Evolutionary conservation across 352 stramenopile species (phyloP).

Genomic region (Globisporangium abappressorium): DNA sequence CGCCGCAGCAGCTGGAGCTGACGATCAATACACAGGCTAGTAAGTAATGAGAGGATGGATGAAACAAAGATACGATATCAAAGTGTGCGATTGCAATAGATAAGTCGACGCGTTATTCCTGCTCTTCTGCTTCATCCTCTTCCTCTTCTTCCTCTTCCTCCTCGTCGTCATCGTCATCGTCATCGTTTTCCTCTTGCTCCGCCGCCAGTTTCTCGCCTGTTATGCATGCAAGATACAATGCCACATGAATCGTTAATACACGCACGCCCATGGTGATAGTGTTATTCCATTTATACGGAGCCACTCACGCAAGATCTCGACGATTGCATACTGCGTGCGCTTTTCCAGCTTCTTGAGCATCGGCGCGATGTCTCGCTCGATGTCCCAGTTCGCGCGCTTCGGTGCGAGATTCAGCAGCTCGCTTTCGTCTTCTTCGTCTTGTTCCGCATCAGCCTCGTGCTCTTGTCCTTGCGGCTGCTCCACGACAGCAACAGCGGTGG

Average conservation of each 20-base stretch:
- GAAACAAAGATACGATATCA: slow-evolving; percentile 6
- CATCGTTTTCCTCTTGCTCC: slow-evolving; percentile 58
- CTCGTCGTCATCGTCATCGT: slow-evolving; percentile 55
- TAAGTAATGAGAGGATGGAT: slow-evolving; percentile 29
- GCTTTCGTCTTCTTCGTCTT: slow-evolving; percentile 50
- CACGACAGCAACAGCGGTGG: neutral
- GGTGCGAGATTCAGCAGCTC: slow-evolving; percentile 74
- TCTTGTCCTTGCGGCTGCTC: slow-evolving; percentile 20
- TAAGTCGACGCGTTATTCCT: slow-evolving; percentile 6
- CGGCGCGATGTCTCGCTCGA: slow-evolving; percentile 82
- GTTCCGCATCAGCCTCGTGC: slow-evolving; percentile 19
- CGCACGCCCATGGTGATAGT: neutral
- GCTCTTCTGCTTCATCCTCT: slow-evolving; percentile 35
- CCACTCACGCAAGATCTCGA: slow-evolving; percentile 80
- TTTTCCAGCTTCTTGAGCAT: slow-evolving; percentile 87
- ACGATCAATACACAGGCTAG: too few relatives aligned
- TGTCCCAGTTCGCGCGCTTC: slow-evolving; percentile 86
- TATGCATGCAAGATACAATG: neutral
- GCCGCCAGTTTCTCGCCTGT: slow-evolving; percentile 80
- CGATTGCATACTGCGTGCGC: slow-evolving; percentile 82
- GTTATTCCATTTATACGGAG: neutral
- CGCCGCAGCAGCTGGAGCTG: too few relatives aligned
- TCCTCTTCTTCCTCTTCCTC: slow-evolving; percentile 45
- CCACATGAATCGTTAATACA: neutral
- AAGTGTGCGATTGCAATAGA: slow-evolving; percentile 6